Conservation (phyloP, 2,329 filamentous ascomycete species). For the Venturia aucupariae region DNA sequence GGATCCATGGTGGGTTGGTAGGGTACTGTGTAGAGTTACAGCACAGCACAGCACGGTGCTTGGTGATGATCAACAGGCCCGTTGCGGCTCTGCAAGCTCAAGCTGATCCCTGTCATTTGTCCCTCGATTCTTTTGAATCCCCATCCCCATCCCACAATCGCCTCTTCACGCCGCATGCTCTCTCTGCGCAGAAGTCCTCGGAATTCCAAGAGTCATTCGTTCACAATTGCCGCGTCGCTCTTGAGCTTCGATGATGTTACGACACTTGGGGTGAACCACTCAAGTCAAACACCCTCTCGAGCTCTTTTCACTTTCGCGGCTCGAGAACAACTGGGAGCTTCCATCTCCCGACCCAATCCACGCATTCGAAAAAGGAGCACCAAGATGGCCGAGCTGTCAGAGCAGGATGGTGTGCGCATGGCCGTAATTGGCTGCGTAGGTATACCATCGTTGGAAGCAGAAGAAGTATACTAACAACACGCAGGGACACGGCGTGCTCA, state of each 20-base stretch:
- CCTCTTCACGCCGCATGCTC: too few relatives aligned
- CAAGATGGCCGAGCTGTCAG: not conserved
- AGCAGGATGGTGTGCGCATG: conserved; percentile 29
- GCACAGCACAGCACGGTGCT: not conserved
- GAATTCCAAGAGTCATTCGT: not conserved
- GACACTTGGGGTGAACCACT: too few relatives aligned
- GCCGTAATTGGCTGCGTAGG: conserved; percentile 82
- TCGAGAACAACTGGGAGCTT: not conserved
- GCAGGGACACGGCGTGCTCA: conserved; percentile 81
- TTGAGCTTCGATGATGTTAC: too few relatives aligned
- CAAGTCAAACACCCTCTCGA: too few relatives aligned
- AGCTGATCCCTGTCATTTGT: not conserved
- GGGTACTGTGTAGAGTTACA: not conserved
- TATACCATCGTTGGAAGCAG: conserved; percentile 3
- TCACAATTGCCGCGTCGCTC: too few relatives aligned
- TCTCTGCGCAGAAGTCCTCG: not conserved
- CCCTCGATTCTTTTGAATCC: not conserved
- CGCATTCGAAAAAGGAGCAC: not conserved
- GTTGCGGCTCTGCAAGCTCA: not conserved
- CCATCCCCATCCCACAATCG: too few relatives aligned
- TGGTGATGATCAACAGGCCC: not conserved
- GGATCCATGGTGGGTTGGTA: not conserved
- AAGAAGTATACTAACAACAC: conserved; percentile 18
- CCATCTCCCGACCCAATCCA: not conserved
- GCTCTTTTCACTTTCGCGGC: too few relatives aligned